Conservation (phyloP, 1,139 yeast species). For the Fermentozyma sake region DNA sequence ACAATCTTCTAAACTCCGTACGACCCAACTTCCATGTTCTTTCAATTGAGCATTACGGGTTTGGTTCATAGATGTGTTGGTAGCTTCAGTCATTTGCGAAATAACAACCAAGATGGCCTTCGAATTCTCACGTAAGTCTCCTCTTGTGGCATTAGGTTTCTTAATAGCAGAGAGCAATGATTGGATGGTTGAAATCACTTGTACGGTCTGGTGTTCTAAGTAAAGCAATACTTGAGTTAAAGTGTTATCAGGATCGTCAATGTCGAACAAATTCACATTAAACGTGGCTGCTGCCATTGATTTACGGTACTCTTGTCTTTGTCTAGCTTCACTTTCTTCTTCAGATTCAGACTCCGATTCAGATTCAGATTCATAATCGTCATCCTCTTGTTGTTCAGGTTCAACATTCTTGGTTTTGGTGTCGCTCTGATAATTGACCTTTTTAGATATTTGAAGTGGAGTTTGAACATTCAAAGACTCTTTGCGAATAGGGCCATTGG, state of each 20-base stretch:
- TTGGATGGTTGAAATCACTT: slow-evolving; percentile 87
- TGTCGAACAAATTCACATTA: slow-evolving; percentile 71
- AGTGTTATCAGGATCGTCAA: slow-evolving; percentile 84
- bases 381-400: slow-evolving; percentile 8
- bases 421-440: slow-evolving; percentile 12
- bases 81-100: slow-evolving; percentile 85
- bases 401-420: slow-evolving; percentile 7
- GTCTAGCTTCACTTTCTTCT: slow-evolving; percentile 31
- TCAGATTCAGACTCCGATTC: slow-evolving; percentile 16
- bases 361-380: slow-evolving; percentile 14
- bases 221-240: slow-evolving; percentile 78
- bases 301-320: slow-evolving; percentile 45
- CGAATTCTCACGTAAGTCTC: slow-evolving; percentile 69
- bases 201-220: slow-evolving; percentile 90
- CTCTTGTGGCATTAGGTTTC: slow-evolving; percentile 72
- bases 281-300: slow-evolving; percentile 55
- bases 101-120: slow-evolving; percentile 72
- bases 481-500: too few species aligned
- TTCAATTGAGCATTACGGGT: slow-evolving; percentile 77
- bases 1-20: slow-evolving; percentile 81
- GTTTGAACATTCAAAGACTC: too few species aligned
- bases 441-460: slow-evolving; percentile 7
- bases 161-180: slow-evolving; percentile 71
- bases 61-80: slow-evolving; percentile 84
- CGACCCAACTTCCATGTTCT: slow-evolving; percentile 91